Conservation (phyloP, 2,329 filamentous ascomycete genomes). For the Xylariaceae sp. region DNA sequence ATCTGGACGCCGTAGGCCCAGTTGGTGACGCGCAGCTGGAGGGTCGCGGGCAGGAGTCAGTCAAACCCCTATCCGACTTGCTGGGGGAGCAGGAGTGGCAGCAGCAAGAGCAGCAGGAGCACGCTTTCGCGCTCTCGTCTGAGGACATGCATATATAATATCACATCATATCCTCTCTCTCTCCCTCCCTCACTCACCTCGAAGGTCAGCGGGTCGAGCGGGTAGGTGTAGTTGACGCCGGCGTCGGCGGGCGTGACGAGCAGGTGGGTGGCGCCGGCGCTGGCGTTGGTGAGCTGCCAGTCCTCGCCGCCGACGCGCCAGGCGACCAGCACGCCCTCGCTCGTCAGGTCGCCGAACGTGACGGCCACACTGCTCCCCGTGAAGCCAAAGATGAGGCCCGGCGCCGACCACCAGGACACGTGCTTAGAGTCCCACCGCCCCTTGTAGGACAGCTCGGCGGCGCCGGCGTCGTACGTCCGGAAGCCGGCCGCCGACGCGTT, state of each 20-base stretch:
- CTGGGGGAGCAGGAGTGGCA: no score
- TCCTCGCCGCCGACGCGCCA: constrained; percentile 52
- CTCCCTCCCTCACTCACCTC: no score
- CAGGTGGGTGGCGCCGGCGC: constrained; percentile 46
- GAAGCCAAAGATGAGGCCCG: constrained; percentile 48
- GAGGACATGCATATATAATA: no score
- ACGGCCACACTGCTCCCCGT: constrained; percentile 45
- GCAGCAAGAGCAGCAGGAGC: no score
- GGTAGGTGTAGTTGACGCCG: constrained; percentile 34
- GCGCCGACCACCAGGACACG: constrained; percentile 54
- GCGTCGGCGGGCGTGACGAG: constrained; percentile 40
- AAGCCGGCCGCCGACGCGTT: constrained; percentile 25
- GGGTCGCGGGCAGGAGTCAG: no score
- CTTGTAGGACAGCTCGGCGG: constrained; percentile 51
- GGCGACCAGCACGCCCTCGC: constrained; percentile 42
- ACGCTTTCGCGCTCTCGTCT: no score
- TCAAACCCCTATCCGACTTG: no score
- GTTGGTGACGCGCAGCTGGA: constrained; percentile 49
- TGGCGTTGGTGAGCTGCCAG: constrained; percentile 56
- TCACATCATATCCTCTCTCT: no score
- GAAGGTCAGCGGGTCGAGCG: constrained; percentile 39
- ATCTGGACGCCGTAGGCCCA: constrained; percentile 55
- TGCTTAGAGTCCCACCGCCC: constrained; percentile 54
- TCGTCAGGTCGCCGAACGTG: constrained; percentile 45
- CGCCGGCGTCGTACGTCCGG: constrained; percentile 41